Conservation (phyloP, 2,329 filamentous ascomycete genomes). For the Ophiostoma himal-ulmi region DNA sequence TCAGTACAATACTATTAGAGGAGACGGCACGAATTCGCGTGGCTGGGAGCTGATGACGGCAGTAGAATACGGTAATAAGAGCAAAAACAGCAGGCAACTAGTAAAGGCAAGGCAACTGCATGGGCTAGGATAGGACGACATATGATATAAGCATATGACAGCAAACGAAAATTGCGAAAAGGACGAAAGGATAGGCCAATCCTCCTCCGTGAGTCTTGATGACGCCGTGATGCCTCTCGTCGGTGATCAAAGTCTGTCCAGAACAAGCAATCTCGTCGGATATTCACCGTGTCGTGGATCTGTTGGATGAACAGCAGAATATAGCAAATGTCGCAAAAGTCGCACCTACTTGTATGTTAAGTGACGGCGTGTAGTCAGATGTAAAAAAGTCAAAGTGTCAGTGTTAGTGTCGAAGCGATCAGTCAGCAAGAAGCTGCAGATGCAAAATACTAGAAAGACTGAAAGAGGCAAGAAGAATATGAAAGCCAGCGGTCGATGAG, state of each 20-base stretch:
- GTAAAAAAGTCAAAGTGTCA: background rate
- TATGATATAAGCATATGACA: background rate
- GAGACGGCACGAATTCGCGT: constrained; percentile 7
- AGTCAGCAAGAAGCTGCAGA: constrained; percentile 16
- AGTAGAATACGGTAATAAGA: background rate
- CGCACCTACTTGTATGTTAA: background rate
- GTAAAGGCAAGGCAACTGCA: background rate
- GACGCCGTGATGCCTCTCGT: background rate
- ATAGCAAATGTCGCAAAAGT: background rate
- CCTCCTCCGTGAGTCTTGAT: background rate
- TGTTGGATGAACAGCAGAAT: background rate
- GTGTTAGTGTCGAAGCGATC: background rate
- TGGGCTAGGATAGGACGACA: background rate
- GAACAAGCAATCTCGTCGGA: background rate
- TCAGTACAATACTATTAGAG: background rate
- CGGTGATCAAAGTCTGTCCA: background rate
- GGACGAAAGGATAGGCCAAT: too few relatives aligned
- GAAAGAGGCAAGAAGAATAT: background rate
- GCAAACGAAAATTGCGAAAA: too few relatives aligned
- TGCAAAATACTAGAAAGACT: background rate
- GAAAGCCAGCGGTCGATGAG: background rate
- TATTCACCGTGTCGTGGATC: background rate
- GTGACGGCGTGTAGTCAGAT: background rate
- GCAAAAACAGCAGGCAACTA: background rate
- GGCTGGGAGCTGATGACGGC: background rate